phyloP scores from a whole-genome alignment of 139 green algal genomes.

The Coelastrella sp. region DNA sequence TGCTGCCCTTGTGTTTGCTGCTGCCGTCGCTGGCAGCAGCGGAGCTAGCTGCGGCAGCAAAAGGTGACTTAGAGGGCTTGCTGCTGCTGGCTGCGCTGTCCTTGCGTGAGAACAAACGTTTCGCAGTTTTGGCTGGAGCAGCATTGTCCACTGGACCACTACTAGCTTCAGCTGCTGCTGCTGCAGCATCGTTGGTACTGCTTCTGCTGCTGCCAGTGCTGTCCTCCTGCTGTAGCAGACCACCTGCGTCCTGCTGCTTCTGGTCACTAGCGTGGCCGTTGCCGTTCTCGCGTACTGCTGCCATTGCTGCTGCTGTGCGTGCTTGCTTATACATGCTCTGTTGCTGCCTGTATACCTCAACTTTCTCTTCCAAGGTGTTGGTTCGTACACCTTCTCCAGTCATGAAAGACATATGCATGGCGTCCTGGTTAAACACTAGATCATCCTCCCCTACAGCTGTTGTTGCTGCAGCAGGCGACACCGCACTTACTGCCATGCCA shows the following conservation, averaged over 20 bases:
- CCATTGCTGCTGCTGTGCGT: neutral
- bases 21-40: no score
- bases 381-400: neutral
- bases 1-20: neutral
- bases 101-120: neutral
- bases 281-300: neutral
- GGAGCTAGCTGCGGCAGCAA: no score
- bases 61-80: constrained; percentile 1
- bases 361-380: neutral
- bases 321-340: neutral
- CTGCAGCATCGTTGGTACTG: neutral
- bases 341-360: constrained; percentile 22
- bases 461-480: no score
- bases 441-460: neutral
- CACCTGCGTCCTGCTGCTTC: neutral
- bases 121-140: neutral
- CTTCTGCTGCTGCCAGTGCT: neutral
- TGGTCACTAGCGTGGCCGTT: neutral
- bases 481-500: no score
- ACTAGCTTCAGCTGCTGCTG: neutral
- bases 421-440: neutral
- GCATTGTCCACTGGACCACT: neutral
- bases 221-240: neutral
- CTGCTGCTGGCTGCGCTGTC: neutral
- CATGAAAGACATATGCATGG: constrained; percentile 13